Evolutionary conservation across 371 early-diverging fungal species (phyloP).

Genomic region (Pancytospora epiphaga): DNA sequence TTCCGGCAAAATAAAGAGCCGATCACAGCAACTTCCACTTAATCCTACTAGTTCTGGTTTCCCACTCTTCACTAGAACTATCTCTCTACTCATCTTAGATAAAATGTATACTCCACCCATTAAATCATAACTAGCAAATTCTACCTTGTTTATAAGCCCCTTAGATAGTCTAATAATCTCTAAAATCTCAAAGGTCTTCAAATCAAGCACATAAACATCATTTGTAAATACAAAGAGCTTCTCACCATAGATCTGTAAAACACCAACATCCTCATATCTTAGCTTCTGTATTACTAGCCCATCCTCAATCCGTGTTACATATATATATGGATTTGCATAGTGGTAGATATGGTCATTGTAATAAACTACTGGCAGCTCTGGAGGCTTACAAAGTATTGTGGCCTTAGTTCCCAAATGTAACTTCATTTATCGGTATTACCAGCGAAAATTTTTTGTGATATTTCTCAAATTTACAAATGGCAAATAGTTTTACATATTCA

Average conservation of each 20-base stretch:
- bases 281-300: neutral
- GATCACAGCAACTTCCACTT: neutral
- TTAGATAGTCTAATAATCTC: slow-evolving; percentile 10
- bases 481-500: too few relatives aligned
- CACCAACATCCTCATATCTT: slow-evolving; percentile 6
- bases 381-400: neutral
- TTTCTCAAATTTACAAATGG: too few relatives aligned
- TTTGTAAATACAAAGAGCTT: slow-evolving; percentile 8
- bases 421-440: slow-evolving; percentile 9
- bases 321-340: neutral
- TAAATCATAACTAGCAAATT: neutral
- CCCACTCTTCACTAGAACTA: neutral
- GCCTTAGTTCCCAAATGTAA: neutral
- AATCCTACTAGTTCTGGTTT: neutral
- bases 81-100: neutral
- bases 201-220: slow-evolving; percentile 13
- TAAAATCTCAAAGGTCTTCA: slow-evolving; percentile 6
- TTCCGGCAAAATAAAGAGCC: neutral
- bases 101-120: too few relatives aligned
- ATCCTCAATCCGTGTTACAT: neutral
- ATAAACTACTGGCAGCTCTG: neutral
- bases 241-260: slow-evolving; percentile 8
- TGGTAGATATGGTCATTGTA: slow-evolving; percentile 3
- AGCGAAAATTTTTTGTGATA: too few relatives aligned
- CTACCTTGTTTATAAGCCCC: neutral